phyloP scores from a whole-genome alignment of 257 asterid species.

The Linaria vulgaris region DNA sequence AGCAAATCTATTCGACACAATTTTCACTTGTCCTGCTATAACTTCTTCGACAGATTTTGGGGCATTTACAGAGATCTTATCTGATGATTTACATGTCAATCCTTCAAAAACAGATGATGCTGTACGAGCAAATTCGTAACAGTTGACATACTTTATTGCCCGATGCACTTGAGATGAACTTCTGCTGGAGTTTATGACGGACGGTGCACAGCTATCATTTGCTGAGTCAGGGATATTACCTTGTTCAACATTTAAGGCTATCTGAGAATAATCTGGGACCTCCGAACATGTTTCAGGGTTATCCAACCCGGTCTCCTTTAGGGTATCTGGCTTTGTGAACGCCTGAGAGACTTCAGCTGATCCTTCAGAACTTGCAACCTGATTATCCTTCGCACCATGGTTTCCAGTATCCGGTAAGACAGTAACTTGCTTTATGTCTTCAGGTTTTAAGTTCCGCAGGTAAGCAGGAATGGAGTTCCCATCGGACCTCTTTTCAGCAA shows the following conservation, averaged over 20 bases:
- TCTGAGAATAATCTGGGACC: constrained; percentile 36
- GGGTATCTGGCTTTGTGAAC: constrained; percentile 33
- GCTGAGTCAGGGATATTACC: constrained; percentile 32
- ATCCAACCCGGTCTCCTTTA: constrained; percentile 28
- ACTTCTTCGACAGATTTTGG: constrained; percentile 57
- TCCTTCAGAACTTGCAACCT: constrained; percentile 68
- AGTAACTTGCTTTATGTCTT: constrained; percentile 34
- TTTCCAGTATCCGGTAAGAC: constrained; percentile 35
- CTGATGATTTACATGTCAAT: constrained; percentile 46
- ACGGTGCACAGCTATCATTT: constrained; percentile 24
- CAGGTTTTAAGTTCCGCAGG: constrained; percentile 42
- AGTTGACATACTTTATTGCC: constrained; percentile 52
- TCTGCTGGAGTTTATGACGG: constrained; percentile 13
- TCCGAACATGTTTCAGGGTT: constrained; percentile 35
- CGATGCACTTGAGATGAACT: constrained; percentile 32
- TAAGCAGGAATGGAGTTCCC: constrained; percentile 32
- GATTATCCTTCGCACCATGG: constrained; percentile 41
- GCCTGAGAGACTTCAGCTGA: constrained; percentile 68
- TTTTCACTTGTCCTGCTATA: constrained; percentile 65
- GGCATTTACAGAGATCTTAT: constrained; percentile 44
- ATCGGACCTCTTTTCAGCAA: constrained; percentile 37
- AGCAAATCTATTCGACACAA: constrained; percentile 52
- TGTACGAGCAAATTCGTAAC: constrained; percentile 67
- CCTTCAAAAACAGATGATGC: constrained; percentile 60
- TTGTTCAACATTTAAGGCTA: constrained; percentile 32